These are phyloP conservation scores for Centaurea solstitialis DNA, from an alignment of 129 eudicot genomes.

Conservation along the genomic window DNA sequence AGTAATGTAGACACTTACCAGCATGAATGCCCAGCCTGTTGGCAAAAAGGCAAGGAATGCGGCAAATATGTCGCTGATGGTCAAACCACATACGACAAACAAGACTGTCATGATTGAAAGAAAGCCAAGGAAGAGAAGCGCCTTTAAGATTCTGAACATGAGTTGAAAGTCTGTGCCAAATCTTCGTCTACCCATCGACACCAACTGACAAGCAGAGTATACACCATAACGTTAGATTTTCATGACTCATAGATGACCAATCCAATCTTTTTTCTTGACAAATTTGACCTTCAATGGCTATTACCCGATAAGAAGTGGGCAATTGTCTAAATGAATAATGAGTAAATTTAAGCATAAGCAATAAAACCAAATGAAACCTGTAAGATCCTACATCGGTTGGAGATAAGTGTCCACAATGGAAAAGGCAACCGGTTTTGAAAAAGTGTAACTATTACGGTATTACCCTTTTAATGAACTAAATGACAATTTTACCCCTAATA, in stretches of 20 bases:
- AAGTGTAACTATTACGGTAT: background rate
- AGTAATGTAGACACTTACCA: slow-evolving; percentile 47
- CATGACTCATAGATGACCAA: slow-evolving; percentile 13
- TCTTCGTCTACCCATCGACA: slow-evolving; percentile 87
- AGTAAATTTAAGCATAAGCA: background rate
- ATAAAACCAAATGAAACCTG: background rate
- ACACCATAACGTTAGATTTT: slow-evolving; percentile 11
- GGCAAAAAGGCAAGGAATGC: slow-evolving; percentile 91
- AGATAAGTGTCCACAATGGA: background rate
- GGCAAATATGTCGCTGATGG: slow-evolving; percentile 74
- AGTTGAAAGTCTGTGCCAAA: slow-evolving; percentile 96
- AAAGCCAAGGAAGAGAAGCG: slow-evolving; percentile 91
- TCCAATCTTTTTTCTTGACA: background rate
- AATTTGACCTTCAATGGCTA: background rate
- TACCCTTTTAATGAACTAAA: background rate
- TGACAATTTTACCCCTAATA: background rate
- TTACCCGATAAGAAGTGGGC: background rate
- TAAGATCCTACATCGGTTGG: no score
- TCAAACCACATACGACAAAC: slow-evolving; percentile 78
- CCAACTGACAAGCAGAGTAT: slow-evolving; percentile 55
- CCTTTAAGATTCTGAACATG: slow-evolving; percentile 94
- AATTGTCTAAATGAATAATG: background rate
- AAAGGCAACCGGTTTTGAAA: background rate
- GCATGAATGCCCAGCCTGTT: slow-evolving; percentile 91
- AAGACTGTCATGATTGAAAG: slow-evolving; percentile 86